Base-by-base conservation (phyloP, 2,329 filamentous ascomycete genomes). In the Penicillium paneum region DNA sequence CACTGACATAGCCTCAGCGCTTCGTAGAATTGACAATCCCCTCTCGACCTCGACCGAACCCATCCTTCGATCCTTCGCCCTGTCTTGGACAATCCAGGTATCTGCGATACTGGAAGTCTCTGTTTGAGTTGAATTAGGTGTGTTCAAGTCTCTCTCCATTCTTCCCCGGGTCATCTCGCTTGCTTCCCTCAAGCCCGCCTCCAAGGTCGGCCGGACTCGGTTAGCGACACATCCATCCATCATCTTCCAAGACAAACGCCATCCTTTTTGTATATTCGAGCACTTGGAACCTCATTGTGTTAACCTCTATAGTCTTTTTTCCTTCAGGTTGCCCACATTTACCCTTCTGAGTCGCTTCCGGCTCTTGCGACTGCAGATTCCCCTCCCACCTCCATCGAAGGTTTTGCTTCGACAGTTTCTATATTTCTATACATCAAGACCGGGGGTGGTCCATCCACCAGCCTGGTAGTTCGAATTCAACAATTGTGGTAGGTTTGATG, bases 1-100 rank as follows among this genome's bases (percentile, higher is more conserved):
- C 70, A 70, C 72, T 74, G 69, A 74, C 70, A 66, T 67, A 64
- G 65, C 67, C 67, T 64, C 67, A 70, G 64, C 68, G 66, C 71
- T 71, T 71, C 63, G 62, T 70, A 69, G 67, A 67, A 64, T 63
- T 64, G 62, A 62, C 63, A 63, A 60, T 58, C 59, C 60, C 61
- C 59, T 62, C 60, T 54, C 63, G 58, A 63, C 58, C 57, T 59
- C 57, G 44, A 58, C 57, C 57, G 55, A 55, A 54, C 57, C 66
- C 63, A 59, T 61, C 58, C 43, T 54, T 57, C 59, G 52, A 56
- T 42, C 55, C 45, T 54, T 55, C 49, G 40, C 54, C 49, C 58
- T 57, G 29, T 54, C 60, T 62, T 55, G 53, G 56, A 62, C 59
- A 54, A 50, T 39, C 34, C 55, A 43, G 43, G 61, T 58, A 54